Evolutionary conservation across 805 yeast genomes (phyloP).

Genomic region (Tetrapisispora phaffii): DNA sequence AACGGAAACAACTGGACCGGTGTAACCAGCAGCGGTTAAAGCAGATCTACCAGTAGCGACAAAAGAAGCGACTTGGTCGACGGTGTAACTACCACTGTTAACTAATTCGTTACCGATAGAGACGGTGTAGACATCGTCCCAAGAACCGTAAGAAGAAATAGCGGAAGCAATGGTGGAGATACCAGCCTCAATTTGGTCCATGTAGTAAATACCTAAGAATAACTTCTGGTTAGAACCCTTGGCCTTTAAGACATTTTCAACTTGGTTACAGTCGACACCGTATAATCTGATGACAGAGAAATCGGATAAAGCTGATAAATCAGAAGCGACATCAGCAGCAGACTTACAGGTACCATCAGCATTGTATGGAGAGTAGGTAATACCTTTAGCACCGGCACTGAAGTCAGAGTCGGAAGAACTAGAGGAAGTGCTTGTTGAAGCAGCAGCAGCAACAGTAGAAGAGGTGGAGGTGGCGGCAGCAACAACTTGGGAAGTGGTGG

Average conservation of each 20-base stretch:
- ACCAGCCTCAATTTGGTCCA: conserved; percentile 45
- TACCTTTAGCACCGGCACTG: conserved; percentile 51
- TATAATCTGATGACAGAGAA: conserved; percentile 63
- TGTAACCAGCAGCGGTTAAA: conserved; percentile 72
- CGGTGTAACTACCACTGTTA: conserved; percentile 71
- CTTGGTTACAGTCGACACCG: conserved; percentile 84
- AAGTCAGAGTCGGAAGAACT: conserved; percentile 27
- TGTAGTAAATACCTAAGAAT: conserved; percentile 64
- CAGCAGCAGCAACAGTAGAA: conserved; percentile 28
- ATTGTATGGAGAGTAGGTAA: conserved; percentile 76
- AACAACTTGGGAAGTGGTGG: conserved; percentile 6
- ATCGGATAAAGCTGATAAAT: conserved; percentile 42
- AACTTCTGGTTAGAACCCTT: conserved; percentile 55
- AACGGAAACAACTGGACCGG: conserved; percentile 87
- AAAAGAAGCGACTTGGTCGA: conserved; percentile 56
- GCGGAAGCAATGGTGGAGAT: conserved; percentile 50
- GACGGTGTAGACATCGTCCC: conserved; percentile 69
- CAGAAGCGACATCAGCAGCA: conserved; percentile 46
- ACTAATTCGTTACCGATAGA: conserved; percentile 97
- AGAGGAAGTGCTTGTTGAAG: conserved; percentile 8
- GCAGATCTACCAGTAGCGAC: conserved; percentile 61
- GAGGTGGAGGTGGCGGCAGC: conserved; percentile 29
- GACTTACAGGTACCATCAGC: conserved; percentile 61
- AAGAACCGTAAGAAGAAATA: conserved; percentile 54
- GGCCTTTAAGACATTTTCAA: conserved; percentile 58